These are phyloP conservation scores for Bipolaris victoriae DNA, from an alignment of 2,329 filamentous ascomycete genomes.

Conservation along the genomic window DNA sequence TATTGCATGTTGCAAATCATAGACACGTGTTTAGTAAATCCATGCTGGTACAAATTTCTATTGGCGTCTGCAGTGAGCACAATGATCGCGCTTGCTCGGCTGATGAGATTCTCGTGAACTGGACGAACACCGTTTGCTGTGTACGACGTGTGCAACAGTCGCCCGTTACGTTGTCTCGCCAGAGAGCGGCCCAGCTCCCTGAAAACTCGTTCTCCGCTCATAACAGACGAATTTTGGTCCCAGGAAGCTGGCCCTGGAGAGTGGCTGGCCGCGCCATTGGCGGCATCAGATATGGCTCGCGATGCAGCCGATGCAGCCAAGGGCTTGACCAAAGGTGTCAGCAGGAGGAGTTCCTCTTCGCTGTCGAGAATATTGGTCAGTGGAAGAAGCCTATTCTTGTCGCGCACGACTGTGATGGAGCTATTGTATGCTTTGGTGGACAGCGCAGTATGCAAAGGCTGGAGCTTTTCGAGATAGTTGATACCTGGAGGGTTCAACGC, in stretches of 20 bases:
- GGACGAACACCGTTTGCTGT: conserved; percentile 91
- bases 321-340: conserved; percentile 90
- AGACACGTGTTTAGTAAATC: conserved; percentile 93
- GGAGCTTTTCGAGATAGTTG: conserved; percentile 76
- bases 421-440: conserved; percentile 88
- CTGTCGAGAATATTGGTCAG: conserved; percentile 80
- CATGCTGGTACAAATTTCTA: conserved; percentile 89
- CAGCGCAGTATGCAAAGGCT: conserved; percentile 79
- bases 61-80: conserved; percentile 94
- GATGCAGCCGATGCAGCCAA: conserved; percentile 88
- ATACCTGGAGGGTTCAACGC: conserved; percentile 87
- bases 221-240: conserved; percentile 68
- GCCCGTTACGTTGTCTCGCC: conserved; percentile 83
- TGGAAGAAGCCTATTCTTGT: conserved; percentile 84
- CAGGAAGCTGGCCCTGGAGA: conserved; percentile 62
- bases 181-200: conserved; percentile 85
- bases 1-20: conserved; percentile 89
- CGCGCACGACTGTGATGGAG: conserved; percentile 90
- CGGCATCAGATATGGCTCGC: conserved; percentile 69
- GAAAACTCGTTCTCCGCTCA: conserved; percentile 94
- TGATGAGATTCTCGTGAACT: conserved; percentile 91
- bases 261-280: conserved; percentile 54
- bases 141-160: conserved; percentile 91
- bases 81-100: conserved; percentile 84
- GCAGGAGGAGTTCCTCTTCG: conserved; percentile 84